Conservation (phyloP, 495 filamentous ascomycete genomes). For the Xanthoparmelia taractica region DNA sequence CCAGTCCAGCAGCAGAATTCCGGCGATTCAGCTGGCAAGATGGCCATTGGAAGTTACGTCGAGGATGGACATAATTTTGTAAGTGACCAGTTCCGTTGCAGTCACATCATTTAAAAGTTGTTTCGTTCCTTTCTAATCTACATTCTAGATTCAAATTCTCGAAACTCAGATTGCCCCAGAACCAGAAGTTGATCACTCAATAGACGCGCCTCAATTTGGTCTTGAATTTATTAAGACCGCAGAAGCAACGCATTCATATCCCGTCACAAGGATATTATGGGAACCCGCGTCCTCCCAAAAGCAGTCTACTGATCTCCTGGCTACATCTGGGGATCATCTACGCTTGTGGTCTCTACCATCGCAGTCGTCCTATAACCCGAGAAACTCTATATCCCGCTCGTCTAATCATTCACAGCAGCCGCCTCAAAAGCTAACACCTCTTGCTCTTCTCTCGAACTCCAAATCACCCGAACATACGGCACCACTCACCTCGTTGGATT, state of each 20-base stretch:
- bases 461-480: slow-evolving; percentile 98
- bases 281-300: slow-evolving; percentile 96
- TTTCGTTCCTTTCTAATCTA: slow-evolving; percentile 22
- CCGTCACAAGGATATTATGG: slow-evolving; percentile 93
- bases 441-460: slow-evolving; percentile 91
- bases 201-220: slow-evolving; percentile 60
- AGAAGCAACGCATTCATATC: slow-evolving; percentile 96
- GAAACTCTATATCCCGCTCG: slow-evolving; percentile 67
- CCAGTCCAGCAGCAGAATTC: slow-evolving; percentile 54
- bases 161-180: slow-evolving; percentile 73
- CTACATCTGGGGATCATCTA: slow-evolving; percentile 94
- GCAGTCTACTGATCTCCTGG: slow-evolving; percentile 89
- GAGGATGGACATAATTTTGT: slow-evolving; percentile 98
- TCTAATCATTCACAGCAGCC: slow-evolving; percentile 56
- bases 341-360: slow-evolving; percentile 85
- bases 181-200: slow-evolving; percentile 52
- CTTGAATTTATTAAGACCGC: slow-evolving; percentile 93
- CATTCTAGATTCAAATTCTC: slow-evolving; percentile 87
- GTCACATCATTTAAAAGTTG: neutral
- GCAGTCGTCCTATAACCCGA: slow-evolving; percentile 45
- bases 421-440: slow-evolving; percentile 79
- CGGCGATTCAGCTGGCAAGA: slow-evolving; percentile 71
- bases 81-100: slow-evolving; percentile 29
- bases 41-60: slow-evolving; percentile 90
- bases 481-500: slow-evolving; percentile 91